Evolutionary conservation across 108 stramenopile genomes (phyloP), one percentile per base, ranked within the genome.

Genomic region (Skeletonema tropicum): DNA sequence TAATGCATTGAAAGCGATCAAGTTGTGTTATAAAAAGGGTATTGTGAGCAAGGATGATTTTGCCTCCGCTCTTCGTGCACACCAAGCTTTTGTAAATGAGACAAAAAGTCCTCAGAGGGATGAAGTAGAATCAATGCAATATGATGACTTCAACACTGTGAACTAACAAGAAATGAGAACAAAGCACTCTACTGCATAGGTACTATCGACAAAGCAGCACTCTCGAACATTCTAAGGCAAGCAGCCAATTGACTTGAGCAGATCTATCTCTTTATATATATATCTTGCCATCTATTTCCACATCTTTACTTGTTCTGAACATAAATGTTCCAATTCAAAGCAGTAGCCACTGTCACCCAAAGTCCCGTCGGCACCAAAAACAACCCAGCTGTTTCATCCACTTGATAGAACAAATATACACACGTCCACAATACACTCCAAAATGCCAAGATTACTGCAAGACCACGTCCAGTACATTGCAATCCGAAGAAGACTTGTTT

Each of bases 271-370:
- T n/a, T n/a, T n/a, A n/a, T n/a, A n/a, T n/a, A n/a, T n/a, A n/a
- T n/a, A n/a, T 38, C 36, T 38, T 9, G 4, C 1, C 0, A 38
- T 38, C 46, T 2, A 48, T 17, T 48, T 17, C 46, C 17, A 4
- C 17, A 17, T 48, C 46, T 17, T 48, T 74, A 26, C 13, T n/a
- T n/a, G n/a, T n/a, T n/a, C n/a, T n/a, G n/a, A n/a, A 70, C 46
- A 74, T 87, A 87, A 65, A 92, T 92, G 67, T 62, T 70, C 76
- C 79, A 85, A 62, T 92, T 89, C 33, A 92, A 69, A 21, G 83
- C 59, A 14, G 91, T 76, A 6, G 91, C 88, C 33, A 92, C 83
- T 6, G 86, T 76, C 25, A 92, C 91, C 91, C 91, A 92, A 12
- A 59, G 72, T 58, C 79, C 86, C 15, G 91, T 92, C 1, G 91